Conservation (phyloP, 257 asterid species). For the Avicennia marina region DNA sequence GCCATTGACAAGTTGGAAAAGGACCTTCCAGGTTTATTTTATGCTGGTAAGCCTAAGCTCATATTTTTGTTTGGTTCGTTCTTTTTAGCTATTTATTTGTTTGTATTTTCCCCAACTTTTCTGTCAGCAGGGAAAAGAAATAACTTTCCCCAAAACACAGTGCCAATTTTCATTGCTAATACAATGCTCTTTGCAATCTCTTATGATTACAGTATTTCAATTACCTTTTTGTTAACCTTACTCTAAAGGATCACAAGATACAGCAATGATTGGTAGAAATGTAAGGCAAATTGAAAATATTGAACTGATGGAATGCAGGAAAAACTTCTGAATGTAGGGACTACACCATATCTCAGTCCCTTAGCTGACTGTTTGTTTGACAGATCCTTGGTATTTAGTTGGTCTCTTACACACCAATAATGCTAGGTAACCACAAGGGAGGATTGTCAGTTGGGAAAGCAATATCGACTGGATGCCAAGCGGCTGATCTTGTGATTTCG, state of each 20-base stretch:
- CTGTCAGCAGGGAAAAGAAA: background rate
- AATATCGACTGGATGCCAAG: constrained; percentile 72
- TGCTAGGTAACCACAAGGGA: constrained; percentile 87
- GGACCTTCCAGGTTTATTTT: constrained; percentile 77
- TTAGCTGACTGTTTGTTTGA: background rate
- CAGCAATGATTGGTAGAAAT: background rate
- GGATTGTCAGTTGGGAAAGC: constrained; percentile 96
- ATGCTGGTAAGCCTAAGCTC: constrained; percentile 58
- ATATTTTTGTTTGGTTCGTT: background rate
- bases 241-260: background rate
- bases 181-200: background rate
- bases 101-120: background rate
- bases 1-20: constrained; percentile 84
- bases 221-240: background rate
- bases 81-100: background rate
- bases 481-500: constrained; percentile 85
- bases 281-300: background rate
- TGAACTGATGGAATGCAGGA: constrained; percentile 3
- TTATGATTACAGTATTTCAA: background rate
- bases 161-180: background rate
- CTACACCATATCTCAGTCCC: background rate
- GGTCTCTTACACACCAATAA: background rate
- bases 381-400: no score
- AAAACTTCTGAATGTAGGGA: background rate
- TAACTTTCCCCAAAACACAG: background rate